Conservation (phyloP, 2,329 filamentous ascomycete genomes). For the Botryotinia narcissicola region DNA sequence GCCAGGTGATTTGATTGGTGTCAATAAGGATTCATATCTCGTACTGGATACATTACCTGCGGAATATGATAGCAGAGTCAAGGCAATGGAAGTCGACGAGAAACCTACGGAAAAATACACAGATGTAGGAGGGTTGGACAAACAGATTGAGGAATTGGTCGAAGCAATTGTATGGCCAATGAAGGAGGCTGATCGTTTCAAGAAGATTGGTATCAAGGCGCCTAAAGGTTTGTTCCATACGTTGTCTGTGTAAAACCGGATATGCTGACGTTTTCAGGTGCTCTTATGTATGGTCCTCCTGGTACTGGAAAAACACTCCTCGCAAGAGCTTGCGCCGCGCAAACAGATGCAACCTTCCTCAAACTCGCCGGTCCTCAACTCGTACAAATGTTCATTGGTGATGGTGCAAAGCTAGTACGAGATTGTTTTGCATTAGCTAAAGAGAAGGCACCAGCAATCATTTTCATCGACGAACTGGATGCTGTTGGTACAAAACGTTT, state of each 20-base stretch:
- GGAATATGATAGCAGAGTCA: slow-evolving; percentile 97
- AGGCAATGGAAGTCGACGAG: slow-evolving; percentile 99
- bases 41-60: slow-evolving; percentile 94
- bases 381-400: slow-evolving; percentile 99
- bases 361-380: slow-evolving; percentile 97
- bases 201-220: slow-evolving; percentile 99
- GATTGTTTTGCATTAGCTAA: slow-evolving; percentile 98
- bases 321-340: slow-evolving; percentile 91
- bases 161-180: slow-evolving; percentile 99
- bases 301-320: slow-evolving; percentile 90
- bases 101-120: slow-evolving; percentile 99
- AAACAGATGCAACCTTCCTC: slow-evolving; percentile 97
- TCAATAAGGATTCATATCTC: slow-evolving; percentile 98
- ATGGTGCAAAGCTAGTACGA: slow-evolving; percentile 94
- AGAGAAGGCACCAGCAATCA: slow-evolving; percentile 97
- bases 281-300: slow-evolving; percentile 94
- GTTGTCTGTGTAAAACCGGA: slow-evolving; percentile 13
- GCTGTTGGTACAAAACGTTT: slow-evolving; percentile 99
- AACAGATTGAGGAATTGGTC: slow-evolving; percentile 98
- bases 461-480: slow-evolving; percentile 98
- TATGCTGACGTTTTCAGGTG: slow-evolving; percentile 57
- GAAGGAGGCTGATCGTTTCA: slow-evolving; percentile 99
- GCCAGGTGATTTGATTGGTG: slow-evolving; percentile 93
- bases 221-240: slow-evolving; percentile 73
- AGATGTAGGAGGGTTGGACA: slow-evolving; percentile 94